Evolutionary conservation across 768 basidiomycete species (phyloP).

Genomic region (Russula brevipes): DNA sequence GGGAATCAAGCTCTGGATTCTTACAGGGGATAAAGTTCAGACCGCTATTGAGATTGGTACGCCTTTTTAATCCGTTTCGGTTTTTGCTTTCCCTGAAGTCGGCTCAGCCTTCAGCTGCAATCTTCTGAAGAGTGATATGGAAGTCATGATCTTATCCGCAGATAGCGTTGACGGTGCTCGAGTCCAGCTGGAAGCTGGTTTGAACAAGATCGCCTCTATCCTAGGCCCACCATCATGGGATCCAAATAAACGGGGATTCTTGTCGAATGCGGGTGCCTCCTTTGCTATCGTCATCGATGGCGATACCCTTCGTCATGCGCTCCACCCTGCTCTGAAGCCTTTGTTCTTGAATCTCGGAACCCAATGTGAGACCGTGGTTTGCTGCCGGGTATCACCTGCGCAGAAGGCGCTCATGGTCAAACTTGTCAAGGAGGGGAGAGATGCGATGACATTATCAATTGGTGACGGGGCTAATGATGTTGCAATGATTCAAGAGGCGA

Average conservation of each 20-base stretch:
- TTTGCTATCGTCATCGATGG: slow-evolving; percentile 98
- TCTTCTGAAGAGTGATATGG: slow-evolving; percentile 89
- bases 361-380: slow-evolving; percentile 96
- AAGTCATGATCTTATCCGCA: slow-evolving; percentile 94
- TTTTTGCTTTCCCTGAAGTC: not conserved
- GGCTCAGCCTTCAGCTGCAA: slow-evolving; percentile 79
- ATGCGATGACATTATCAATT: slow-evolving; percentile 95
- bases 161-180: slow-evolving; percentile 70
- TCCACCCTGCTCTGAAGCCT: slow-evolving; percentile 70
- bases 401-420: slow-evolving; percentile 98
- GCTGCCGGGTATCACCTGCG: slow-evolving; percentile 94
- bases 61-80: slow-evolving; percentile 9
- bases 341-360: slow-evolving; percentile 90
- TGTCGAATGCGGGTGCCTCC: slow-evolving; percentile 57
- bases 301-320: slow-evolving; percentile 79
- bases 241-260: slow-evolving; percentile 58
- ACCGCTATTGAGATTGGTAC: slow-evolving; percentile 94
- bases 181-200: slow-evolving; percentile 81
- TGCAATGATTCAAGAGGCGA: slow-evolving; percentile 99
- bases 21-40: slow-evolving; percentile 96
- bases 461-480: slow-evolving; percentile 98
- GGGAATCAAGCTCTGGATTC: slow-evolving; percentile 97
- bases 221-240: slow-evolving; percentile 69
- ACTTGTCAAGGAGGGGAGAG: slow-evolving; percentile 90
- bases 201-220: slow-evolving; percentile 91